Percentiles rank a stretch among this genome's conserved stretches.
phyloP scores from a whole-genome alignment of 768 basidiomycete species.

The Clathrus columnatus region DNA sequence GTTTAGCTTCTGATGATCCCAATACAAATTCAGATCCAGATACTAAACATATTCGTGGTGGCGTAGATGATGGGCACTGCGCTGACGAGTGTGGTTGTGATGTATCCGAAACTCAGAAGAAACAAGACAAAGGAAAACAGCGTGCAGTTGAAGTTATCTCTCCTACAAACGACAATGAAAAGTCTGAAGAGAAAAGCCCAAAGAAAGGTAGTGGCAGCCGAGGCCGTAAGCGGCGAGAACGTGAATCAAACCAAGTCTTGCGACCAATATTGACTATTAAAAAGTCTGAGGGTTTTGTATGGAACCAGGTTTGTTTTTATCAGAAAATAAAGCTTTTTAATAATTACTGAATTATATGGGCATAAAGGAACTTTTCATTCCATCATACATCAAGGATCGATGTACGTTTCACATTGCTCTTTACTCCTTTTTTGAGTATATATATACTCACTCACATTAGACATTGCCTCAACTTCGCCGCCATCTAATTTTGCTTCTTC shows the following conservation, averaged over 20 bases:
- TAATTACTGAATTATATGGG: background rate
- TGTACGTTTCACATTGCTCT: conserved; percentile 43
- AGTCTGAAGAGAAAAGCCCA: conserved; percentile 16
- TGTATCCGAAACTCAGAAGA: conserved; percentile 26
- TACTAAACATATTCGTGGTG: conserved; percentile 7
- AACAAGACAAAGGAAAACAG: conserved; percentile 74
- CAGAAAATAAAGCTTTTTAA: background rate
- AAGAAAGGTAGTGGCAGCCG: conserved; percentile 26
- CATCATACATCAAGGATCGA: conserved; percentile 84
- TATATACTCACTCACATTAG: conserved; percentile 10
- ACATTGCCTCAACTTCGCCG: conserved; percentile 8
- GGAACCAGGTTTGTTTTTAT: conserved; percentile 64
- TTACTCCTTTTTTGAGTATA: conserved; percentile 13
- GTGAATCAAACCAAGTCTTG: conserved; percentile 49
- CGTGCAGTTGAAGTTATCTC: conserved; percentile 58
- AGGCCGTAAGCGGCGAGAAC: conserved; percentile 45
- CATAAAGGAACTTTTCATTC: conserved; percentile 71
- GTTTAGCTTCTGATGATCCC: conserved; percentile 27
- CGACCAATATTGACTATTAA: conserved; percentile 84
- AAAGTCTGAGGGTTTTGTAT: conserved; percentile 80
- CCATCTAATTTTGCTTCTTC: background rate
- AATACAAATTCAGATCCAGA: conserved; percentile 23
- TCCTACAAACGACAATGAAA: conserved; percentile 30
- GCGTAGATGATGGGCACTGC: conserved; percentile 7
- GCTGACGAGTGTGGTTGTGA: conserved; percentile 11